phyloP scores from a whole-genome alignment of 805 yeast genomes.

The Myxozyma neotropica region DNA sequence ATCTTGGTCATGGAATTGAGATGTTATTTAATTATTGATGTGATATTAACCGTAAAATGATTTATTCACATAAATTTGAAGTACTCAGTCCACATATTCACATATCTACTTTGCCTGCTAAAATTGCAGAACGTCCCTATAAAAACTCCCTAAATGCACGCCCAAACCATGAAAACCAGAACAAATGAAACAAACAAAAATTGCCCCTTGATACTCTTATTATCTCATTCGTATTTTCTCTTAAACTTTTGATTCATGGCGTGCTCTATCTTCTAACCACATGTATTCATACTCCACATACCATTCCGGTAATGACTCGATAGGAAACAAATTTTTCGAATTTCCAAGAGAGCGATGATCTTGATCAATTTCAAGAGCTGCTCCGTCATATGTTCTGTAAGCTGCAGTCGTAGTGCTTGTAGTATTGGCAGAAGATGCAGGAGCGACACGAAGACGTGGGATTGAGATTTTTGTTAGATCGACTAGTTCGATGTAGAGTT shows the following conservation, averaged over 20 bases:
- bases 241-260: too few relatives aligned
- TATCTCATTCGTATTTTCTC: too few relatives aligned
- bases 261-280: conserved; percentile 26
- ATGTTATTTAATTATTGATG: too few relatives aligned
- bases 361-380: neutral
- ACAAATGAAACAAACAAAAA: neutral
- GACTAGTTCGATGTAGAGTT: conserved; percentile 76
- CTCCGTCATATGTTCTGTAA: neutral
- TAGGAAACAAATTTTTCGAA: neutral
- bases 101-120: too few relatives aligned
- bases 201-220: too few relatives aligned
- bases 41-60: too few relatives aligned
- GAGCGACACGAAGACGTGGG: neutral
- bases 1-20: too few relatives aligned
- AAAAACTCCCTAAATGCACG: too few relatives aligned
- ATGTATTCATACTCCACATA: conserved; percentile 27
- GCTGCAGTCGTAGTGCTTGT: neutral
- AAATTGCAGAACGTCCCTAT: too few relatives aligned
- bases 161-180: neutral
- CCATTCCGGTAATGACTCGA: conserved; percentile 26
- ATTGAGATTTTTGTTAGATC: conserved; percentile 43
- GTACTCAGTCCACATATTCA: too few relatives aligned
- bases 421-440: neutral
- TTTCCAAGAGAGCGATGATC: neutral
- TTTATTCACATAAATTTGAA: too few relatives aligned